A percentile compares a stretch with the other conserved stretches of the same genome.
Evolutionary conservation across 192 early-diverging fungal genomes (phyloP).

Genomic region (Rhizophagus prolifer): DNA sequence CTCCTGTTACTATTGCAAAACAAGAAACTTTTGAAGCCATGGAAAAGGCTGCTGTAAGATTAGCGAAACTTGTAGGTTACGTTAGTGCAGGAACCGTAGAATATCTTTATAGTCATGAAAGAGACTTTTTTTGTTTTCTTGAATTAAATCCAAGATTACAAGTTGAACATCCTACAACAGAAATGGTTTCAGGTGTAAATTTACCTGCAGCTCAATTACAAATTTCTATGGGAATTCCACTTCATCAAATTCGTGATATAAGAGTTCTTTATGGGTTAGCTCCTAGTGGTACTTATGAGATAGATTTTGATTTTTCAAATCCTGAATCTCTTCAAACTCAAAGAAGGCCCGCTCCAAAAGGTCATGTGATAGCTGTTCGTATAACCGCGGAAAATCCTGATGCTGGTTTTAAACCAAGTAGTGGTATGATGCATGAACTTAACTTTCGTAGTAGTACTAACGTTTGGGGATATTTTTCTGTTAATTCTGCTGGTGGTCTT

Average conservation of each 20-base stretch:
- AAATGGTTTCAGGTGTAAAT: slow-evolving; percentile 98
- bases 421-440: slow-evolving; percentile 93
- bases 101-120: slow-evolving; percentile 88
- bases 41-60: slow-evolving; percentile 96
- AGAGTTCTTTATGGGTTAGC: slow-evolving; percentile 91
- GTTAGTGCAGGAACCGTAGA: slow-evolving; percentile 96
- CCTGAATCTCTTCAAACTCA: slow-evolving; percentile 78
- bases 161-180: slow-evolving; percentile 98
- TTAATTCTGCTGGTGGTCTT: slow-evolving; percentile 89
- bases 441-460: slow-evolving; percentile 95
- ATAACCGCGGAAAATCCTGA: slow-evolving; percentile 99
- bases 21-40: slow-evolving; percentile 78
- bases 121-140: slow-evolving; percentile 89
- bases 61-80: slow-evolving; percentile 93
- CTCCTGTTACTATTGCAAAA: slow-evolving; percentile 86
- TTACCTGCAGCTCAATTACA: slow-evolving; percentile 97
- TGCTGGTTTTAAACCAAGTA: slow-evolving; percentile 98
- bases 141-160: slow-evolving; percentile 98
- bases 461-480: slow-evolving; percentile 99
- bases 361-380: slow-evolving; percentile 97
- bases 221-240: slow-evolving; percentile 98
- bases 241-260: slow-evolving; percentile 94
- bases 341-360: slow-evolving; percentile 90
- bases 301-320: slow-evolving; percentile 90
- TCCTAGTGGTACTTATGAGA: slow-evolving; percentile 80